Conservation (phyloP, 1,284 basidiomycete species). For the Calocybe gambosa region DNA sequence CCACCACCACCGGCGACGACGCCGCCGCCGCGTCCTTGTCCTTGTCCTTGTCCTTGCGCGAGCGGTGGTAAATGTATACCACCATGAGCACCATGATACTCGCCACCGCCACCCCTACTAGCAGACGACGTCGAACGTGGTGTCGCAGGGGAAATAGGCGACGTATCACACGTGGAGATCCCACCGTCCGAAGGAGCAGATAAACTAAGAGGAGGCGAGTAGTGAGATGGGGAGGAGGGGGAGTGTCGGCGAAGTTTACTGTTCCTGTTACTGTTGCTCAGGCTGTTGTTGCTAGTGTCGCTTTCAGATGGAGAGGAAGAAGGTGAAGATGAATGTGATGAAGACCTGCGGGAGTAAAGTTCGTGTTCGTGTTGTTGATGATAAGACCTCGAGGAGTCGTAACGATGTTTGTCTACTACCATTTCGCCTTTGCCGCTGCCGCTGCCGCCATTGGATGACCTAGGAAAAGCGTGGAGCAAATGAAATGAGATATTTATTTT, state of each 20-base stretch:
- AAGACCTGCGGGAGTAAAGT: too few relatives aligned
- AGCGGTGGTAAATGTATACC: background rate
- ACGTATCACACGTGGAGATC: conserved; percentile 38
- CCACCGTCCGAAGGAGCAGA: conserved; percentile 25
- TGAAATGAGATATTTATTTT: too few relatives aligned
- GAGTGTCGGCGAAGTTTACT: background rate
- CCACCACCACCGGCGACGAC: too few relatives aligned
- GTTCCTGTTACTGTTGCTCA: too few relatives aligned
- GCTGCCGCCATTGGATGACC: too few relatives aligned
- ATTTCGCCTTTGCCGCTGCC: too few relatives aligned
- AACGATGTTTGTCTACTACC: too few relatives aligned
- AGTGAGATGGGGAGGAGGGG: background rate
- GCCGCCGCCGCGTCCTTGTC: background rate
- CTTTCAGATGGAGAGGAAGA: conserved; percentile 14
- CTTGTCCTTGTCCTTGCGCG: conserved; percentile 3
- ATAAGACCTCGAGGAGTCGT: too few relatives aligned
- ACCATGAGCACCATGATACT: background rate
- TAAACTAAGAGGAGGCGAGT: conserved; percentile 11
- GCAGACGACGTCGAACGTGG: conserved; percentile 34
- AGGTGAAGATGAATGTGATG: conserved; percentile 18
- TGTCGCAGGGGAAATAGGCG: conserved; percentile 43
- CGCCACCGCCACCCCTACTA: too few relatives aligned
- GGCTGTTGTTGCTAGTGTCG: conserved; percentile 9
- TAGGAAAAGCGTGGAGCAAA: too few relatives aligned
- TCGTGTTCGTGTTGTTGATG: too few relatives aligned